Conservation (phyloP, 139 green algal species). For the Volvox reticuliferus region DNA sequence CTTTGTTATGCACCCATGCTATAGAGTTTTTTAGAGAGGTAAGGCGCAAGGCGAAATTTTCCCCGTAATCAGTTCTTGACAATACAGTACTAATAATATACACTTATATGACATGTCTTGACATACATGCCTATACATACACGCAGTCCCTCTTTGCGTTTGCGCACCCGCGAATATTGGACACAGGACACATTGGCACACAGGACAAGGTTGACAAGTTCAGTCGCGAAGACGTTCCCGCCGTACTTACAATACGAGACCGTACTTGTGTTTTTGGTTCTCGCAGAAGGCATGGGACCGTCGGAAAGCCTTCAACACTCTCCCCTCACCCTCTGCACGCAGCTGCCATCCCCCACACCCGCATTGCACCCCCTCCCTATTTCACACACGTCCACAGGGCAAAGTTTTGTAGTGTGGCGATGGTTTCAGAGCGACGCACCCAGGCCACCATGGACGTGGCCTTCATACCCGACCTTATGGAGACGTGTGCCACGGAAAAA, state of each 20-base stretch:
- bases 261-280: neutral
- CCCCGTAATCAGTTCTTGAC: too few species aligned
- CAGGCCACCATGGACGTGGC: conserved; percentile 52
- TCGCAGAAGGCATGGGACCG: too few species aligned
- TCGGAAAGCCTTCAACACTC: too few species aligned
- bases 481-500: conserved; percentile 23
- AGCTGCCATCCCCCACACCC: neutral
- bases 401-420: conserved; percentile 19
- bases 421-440: conserved; percentile 44
- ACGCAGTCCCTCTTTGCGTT: neutral
- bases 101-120: too few species aligned
- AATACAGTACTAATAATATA: too few species aligned
- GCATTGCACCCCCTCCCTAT: neutral
- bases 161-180: neutral
- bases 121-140: too few species aligned
- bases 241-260: neutral
- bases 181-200: too few species aligned
- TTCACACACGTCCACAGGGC: neutral
- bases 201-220: conserved; percentile 48
- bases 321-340: too few species aligned
- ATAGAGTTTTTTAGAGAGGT: too few species aligned
- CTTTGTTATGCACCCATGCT: too few species aligned
- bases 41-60: too few species aligned
- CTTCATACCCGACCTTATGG: conserved; percentile 51
- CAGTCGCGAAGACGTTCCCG: conserved; percentile 3